Evolutionary conservation across 2,329 filamentous ascomycete genomes (phyloP).

Genomic region (Westerdykella ornata): DNA sequence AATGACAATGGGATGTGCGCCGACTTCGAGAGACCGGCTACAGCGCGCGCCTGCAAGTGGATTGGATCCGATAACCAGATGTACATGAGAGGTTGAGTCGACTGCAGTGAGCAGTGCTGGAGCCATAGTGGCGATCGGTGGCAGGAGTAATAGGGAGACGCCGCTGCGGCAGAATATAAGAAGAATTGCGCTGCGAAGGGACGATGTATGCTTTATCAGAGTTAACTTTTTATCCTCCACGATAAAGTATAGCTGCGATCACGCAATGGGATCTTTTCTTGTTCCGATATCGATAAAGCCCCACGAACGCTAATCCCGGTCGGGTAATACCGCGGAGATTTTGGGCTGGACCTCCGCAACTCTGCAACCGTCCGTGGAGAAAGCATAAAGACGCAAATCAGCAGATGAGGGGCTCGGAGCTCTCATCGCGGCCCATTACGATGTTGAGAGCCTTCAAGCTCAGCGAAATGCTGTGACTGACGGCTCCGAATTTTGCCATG

Average conservation of each 20-base stretch:
- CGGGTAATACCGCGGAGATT: slow-evolving; percentile 5
- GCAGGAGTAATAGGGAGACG: neutral
- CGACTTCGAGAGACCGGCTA: slow-evolving; percentile 69
- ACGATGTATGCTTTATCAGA: neutral
- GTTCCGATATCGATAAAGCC: slow-evolving; percentile 30
- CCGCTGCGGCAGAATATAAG: neutral
- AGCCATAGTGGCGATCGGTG: slow-evolving; percentile 30
- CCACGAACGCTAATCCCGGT: slow-evolving; percentile 16
- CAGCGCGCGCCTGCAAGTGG: slow-evolving; percentile 81
- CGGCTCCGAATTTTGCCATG: slow-evolving; percentile 71
- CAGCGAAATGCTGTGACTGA: slow-evolving; percentile 65
- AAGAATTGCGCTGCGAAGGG: neutral
- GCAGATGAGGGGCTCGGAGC: neutral
- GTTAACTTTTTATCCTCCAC: neutral
- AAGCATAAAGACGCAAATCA: neutral
- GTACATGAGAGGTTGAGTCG: slow-evolving; percentile 63
- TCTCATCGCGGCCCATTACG: slow-evolving; percentile 63
- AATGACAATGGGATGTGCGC: slow-evolving; percentile 73
- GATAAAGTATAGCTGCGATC: slow-evolving; percentile 8
- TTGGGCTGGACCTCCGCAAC: slow-evolving; percentile 12
- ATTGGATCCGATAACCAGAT: slow-evolving; percentile 81
- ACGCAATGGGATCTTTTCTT: slow-evolving; percentile 18
- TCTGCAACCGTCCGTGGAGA: neutral
- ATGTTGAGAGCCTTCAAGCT: slow-evolving; percentile 66
- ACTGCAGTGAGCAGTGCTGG: slow-evolving; percentile 64